A percentile compares a stretch with the other conserved stretches of the same genome.
These are phyloP conservation scores for Mortierella sp. DNA, from an alignment of 371 early-diverging fungal species.

Conservation along the genomic window DNA sequence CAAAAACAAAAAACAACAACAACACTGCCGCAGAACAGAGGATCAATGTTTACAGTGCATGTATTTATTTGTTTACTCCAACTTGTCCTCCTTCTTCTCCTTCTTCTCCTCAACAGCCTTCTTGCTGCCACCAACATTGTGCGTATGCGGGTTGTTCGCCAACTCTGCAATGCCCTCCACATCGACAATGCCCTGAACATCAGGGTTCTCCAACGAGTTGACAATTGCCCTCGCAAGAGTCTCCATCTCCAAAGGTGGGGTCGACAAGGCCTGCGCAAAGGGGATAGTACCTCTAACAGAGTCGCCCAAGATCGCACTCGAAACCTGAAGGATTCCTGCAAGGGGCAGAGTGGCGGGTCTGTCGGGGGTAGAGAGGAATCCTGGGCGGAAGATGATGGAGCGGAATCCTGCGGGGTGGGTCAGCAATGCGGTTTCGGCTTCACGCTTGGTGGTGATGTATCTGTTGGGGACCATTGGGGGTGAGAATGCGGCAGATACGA, in stretches of 20 bases:
- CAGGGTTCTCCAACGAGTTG: conserved; percentile 61
- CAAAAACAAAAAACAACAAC: not conserved
- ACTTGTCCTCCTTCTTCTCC: not conserved
- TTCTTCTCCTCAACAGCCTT: conserved; percentile 2
- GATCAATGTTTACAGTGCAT: not conserved
- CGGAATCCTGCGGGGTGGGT: conserved; percentile 62
- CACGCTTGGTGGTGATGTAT: conserved; percentile 83
- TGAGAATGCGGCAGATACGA: conserved; percentile 77
- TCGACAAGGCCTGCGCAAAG: conserved; percentile 69
- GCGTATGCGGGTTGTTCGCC: conserved; percentile 33
- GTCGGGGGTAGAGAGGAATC: conserved; percentile 74
- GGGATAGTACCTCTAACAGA: conserved; percentile 68
- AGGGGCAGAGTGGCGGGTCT: conserved; percentile 73
- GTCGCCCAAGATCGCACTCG: conserved; percentile 63
- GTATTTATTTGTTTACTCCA: conserved; percentile 4
- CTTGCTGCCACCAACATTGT: conserved; percentile 45
- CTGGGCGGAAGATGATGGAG: conserved; percentile 77
- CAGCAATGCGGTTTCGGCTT: conserved; percentile 74
- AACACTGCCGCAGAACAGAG: not conserved
- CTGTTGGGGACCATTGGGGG: conserved; percentile 79
- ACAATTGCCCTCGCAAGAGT: conserved; percentile 74
- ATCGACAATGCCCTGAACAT: conserved; percentile 64
- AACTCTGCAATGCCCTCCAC: conserved; percentile 63
- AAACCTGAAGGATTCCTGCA: conserved; percentile 66
- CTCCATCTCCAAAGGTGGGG: conserved; percentile 72